Percentiles rank a stretch among this genome's conserved stretches.
These are phyloP conservation scores for Acer negundo DNA, from an alignment of 345 rosid genomes.

Conservation along the genomic window DNA sequence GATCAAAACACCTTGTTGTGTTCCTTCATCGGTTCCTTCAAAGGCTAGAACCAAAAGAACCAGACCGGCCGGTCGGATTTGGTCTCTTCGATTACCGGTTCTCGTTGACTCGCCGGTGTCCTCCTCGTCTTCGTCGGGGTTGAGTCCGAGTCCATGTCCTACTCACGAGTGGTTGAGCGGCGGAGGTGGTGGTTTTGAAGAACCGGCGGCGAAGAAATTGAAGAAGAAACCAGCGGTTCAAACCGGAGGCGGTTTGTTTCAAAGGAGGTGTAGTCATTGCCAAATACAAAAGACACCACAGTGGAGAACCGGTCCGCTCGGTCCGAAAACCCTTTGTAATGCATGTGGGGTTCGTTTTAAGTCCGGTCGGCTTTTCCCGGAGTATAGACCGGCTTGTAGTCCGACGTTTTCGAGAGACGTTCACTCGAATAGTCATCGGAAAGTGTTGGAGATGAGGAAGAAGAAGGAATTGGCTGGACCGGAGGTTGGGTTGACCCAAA, in stretches of 20 bases:
- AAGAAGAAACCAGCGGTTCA: slow-evolving; percentile 34
- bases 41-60: slow-evolving; percentile 51
- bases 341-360: slow-evolving; percentile 67
- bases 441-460: slow-evolving; percentile 56
- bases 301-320: slow-evolving; percentile 65
- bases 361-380: slow-evolving; percentile 64
- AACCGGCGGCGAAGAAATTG: slow-evolving; percentile 36
- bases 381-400: slow-evolving; percentile 66
- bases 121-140: slow-evolving; percentile 28
- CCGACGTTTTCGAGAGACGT: slow-evolving; percentile 47
- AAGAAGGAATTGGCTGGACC: slow-evolving; percentile 31
- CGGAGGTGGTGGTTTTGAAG: not conserved
- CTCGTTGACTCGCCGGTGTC: slow-evolving; percentile 34
- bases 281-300: slow-evolving; percentile 62
- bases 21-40: slow-evolving; percentile 35
- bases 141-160: slow-evolving; percentile 11
- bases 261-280: slow-evolving; percentile 56
- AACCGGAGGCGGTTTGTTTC: slow-evolving; percentile 24
- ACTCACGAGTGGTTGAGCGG: not conserved
- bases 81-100: slow-evolving; percentile 32
- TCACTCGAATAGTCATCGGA: slow-evolving; percentile 61
- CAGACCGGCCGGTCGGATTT: slow-evolving; percentile 25
- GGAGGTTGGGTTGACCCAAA: slow-evolving; percentile 26
- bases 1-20: slow-evolving; percentile 18
- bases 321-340: slow-evolving; percentile 59